Evolutionary conservation across 176 grass and related monocot species (phyloP), one percentile per base, ranked within the genome.

Genomic region (Eleusine indica): DNA sequence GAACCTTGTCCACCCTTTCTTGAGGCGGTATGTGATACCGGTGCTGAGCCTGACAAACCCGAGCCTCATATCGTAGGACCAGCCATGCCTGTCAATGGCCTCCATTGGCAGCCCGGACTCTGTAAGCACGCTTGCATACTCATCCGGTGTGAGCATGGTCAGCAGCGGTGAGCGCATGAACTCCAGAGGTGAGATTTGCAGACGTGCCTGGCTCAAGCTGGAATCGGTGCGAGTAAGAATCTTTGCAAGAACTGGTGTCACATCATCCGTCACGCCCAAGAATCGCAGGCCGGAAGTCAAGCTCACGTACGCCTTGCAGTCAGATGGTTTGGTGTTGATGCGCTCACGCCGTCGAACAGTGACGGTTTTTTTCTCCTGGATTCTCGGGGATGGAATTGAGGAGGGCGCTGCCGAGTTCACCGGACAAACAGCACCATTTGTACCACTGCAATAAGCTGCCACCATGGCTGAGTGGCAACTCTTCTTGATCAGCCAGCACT

Each of bases 161-260:
- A 9, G 7, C 46, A 80, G 30, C 19, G 77, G 77, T 0, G 63
- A 80, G 3, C 8, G 3, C 19, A 9, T 5, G 17, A 80, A 1
- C 0, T 4, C 1, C 17, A 0, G 1, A 32, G 2, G 18, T 22
- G 63, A 11, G 19, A 80, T 19, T 25, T 66, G 29, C 65, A 80
- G 64, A 1, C 77, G 63, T 10, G 29, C 4, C 44, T 37, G 44
- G 9, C 8, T 38, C 9, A 9, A 4, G 11, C 3, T 0, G 63
- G 39, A 80, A n/a, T 80, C 63, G 5, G 10, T 39, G 2, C 0
- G 18, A 39, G 62, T 38, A 12, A 68, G 44, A 22, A 3, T 15
- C 77, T 67, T 80, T 2, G 62, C 47, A 80, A 68, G 17, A 14
- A 80, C 32, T 7, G 17, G 46, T 68, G 29, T 68, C 63, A 80